Conservation (phyloP, 352 stramenopile species). For the Thalassiosira sp. region DNA sequence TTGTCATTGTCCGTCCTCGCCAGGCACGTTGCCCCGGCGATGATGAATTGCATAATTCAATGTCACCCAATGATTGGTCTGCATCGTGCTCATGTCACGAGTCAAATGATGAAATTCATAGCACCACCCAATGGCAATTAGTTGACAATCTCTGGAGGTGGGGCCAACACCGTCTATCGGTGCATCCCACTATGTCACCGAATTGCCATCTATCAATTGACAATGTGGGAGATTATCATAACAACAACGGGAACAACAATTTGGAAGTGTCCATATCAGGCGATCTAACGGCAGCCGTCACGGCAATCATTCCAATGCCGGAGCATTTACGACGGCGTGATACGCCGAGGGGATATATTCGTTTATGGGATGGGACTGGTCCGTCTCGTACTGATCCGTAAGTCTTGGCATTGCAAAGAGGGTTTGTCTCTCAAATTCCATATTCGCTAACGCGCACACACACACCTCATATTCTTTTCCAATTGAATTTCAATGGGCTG, state of each 20-base stretch:
- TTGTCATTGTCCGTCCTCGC: conserved; percentile 25
- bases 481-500: neutral
- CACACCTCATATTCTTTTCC: neutral
- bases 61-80: conserved; percentile 30
- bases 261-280: conserved; percentile 38
- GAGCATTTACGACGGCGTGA: conserved; percentile 31
- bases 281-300: conserved; percentile 66
- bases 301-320: conserved; percentile 53
- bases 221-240: conserved; percentile 29
- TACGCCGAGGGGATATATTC: conserved; percentile 64
- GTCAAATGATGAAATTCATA: neutral
- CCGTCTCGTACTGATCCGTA: conserved; percentile 61
- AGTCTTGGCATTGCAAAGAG: too few relatives aligned
- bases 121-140: conserved; percentile 20
- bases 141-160: conserved; percentile 53
- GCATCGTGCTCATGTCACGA: conserved; percentile 33
- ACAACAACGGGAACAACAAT: conserved; percentile 20
- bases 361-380: conserved; percentile 82
- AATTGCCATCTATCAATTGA: conserved; percentile 41
- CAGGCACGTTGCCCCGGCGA: conserved; percentile 8
- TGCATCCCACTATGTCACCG: conserved; percentile 54
- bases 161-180: conserved; percentile 52
- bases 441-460: too few relatives aligned
- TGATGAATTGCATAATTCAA: conserved; percentile 26
- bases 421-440: conserved; percentile 1